Evolutionary conservation across 2,329 filamentous ascomycete species (phyloP).

Genomic region (Colletotrichum cordylinicola): DNA sequence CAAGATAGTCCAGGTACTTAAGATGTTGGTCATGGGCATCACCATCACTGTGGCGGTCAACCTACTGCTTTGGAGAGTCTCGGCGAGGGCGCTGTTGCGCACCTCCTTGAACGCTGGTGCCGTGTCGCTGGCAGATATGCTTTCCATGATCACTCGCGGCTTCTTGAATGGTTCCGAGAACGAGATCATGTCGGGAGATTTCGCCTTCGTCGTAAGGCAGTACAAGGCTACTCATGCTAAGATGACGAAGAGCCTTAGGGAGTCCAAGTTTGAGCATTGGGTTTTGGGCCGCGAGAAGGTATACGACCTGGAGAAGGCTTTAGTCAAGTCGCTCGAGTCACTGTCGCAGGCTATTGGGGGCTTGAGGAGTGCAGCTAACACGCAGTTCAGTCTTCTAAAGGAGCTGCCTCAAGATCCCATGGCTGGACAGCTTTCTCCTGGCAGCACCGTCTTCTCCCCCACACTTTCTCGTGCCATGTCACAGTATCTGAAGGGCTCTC

Average conservation of each 20-base stretch:
- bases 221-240: conserved; percentile 73
- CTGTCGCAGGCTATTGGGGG: conserved; percentile 90
- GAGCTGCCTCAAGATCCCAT: conserved; percentile 53
- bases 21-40: conserved; percentile 84
- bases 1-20: conserved; percentile 82
- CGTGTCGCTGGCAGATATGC: conserved; percentile 78
- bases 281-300: conserved; percentile 79
- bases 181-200: conserved; percentile 72
- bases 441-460: conserved; percentile 33
- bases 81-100: conserved; percentile 76
- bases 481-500: conserved; percentile 41
- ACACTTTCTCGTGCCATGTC: conserved; percentile 31
- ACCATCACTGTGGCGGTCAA: conserved; percentile 75
- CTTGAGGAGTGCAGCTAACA: conserved; percentile 84
- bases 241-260: conserved; percentile 79
- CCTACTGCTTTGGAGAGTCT: conserved; percentile 78
- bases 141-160: conserved; percentile 80
- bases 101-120: conserved; percentile 77
- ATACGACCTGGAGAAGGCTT: conserved; percentile 77
- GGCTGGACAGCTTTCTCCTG: conserved; percentile 36
- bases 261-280: conserved; percentile 91
- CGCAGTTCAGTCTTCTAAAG: conserved; percentile 84
- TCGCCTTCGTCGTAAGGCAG: conserved; percentile 63
- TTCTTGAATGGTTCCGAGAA: conserved; percentile 86
- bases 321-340: conserved; percentile 84